phyloP scores from a whole-genome alignment of 1,284 basidiomycete species.

The Ustilago xerochloae region DNA sequence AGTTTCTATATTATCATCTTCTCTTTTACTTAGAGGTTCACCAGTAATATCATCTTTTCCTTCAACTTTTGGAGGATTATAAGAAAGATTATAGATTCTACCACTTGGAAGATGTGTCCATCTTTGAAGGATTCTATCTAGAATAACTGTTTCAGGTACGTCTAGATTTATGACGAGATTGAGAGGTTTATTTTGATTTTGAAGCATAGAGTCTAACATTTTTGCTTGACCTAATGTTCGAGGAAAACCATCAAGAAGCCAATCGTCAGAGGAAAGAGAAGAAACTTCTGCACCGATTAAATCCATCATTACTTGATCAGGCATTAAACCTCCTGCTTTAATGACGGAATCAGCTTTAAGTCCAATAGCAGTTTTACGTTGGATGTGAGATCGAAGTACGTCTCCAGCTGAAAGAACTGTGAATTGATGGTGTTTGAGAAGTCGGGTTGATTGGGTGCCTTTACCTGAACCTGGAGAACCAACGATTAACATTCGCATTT shows the following conservation, averaged over 20 bases:
- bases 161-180: slow-evolving; percentile 90
- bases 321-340: slow-evolving; percentile 62
- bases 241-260: slow-evolving; percentile 97
- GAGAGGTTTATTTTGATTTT: slow-evolving; percentile 68
- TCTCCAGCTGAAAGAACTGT: slow-evolving; percentile 59
- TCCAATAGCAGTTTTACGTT: slow-evolving; percentile 53
- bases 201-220: slow-evolving; percentile 75
- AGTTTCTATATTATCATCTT: slow-evolving; percentile 90
- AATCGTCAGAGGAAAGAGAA: slow-evolving; percentile 71
- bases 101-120: slow-evolving; percentile 77
- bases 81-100: slow-evolving; percentile 77
- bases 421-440: slow-evolving; percentile 49
- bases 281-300: slow-evolving; percentile 53
- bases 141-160: slow-evolving; percentile 88
- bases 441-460: slow-evolving; percentile 60
- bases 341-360: slow-evolving; percentile 55
- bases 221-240: slow-evolving; percentile 89
- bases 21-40: slow-evolving; percentile 85
- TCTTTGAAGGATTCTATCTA: slow-evolving; percentile 81
- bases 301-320: slow-evolving; percentile 64
- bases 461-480: slow-evolving; percentile 66
- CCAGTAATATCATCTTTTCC: slow-evolving; percentile 93
- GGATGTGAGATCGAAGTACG: slow-evolving; percentile 61
- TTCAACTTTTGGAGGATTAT: slow-evolving; percentile 84
- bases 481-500: slow-evolving; percentile 64